Evolutionary conservation across 352 stramenopile species (phyloP).

Genomic region (Phytophthora constricta): DNA sequence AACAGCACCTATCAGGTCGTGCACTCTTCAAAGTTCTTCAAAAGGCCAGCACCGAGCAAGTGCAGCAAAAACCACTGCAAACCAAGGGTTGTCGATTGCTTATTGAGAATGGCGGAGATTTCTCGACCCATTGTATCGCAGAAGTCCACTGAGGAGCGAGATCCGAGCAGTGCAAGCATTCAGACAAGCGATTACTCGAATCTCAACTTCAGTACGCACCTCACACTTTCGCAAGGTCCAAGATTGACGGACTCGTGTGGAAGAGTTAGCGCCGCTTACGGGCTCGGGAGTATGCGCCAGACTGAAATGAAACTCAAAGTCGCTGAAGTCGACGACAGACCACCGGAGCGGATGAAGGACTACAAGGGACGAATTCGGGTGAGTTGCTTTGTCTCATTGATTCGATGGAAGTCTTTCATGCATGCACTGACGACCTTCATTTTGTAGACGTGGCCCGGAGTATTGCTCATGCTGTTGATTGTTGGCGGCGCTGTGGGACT

Average conservation of each 20-base stretch:
- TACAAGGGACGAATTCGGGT: constrained; percentile 77
- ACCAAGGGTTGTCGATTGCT: no score
- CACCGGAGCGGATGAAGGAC: constrained; percentile 52
- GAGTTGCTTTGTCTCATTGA: background rate
- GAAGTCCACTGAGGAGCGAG: constrained; percentile 9
- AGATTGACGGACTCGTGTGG: constrained; percentile 4
- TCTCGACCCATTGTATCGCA: background rate
- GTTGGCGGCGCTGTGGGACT: background rate
- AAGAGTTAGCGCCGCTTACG: background rate
- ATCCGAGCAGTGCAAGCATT: background rate
- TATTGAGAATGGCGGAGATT: background rate
- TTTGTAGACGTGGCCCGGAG: constrained; percentile 57
- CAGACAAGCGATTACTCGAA: constrained; percentile 11
- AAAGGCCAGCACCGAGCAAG: no score
- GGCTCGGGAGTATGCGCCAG: constrained; percentile 22
- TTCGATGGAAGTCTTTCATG: background rate
- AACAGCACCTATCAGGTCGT: no score
- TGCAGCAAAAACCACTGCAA: no score
- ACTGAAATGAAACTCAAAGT: constrained; percentile 71
- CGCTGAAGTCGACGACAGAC: constrained; percentile 38
- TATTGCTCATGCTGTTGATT: constrained; percentile 53
- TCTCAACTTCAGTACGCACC: constrained; percentile 5
- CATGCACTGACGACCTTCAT: background rate
- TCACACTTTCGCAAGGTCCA: background rate
- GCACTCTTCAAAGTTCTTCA: no score